Evolutionary conservation across 176 grass and related monocot genomes (phyloP).

Genomic region (Musa schizocarpa): DNA sequence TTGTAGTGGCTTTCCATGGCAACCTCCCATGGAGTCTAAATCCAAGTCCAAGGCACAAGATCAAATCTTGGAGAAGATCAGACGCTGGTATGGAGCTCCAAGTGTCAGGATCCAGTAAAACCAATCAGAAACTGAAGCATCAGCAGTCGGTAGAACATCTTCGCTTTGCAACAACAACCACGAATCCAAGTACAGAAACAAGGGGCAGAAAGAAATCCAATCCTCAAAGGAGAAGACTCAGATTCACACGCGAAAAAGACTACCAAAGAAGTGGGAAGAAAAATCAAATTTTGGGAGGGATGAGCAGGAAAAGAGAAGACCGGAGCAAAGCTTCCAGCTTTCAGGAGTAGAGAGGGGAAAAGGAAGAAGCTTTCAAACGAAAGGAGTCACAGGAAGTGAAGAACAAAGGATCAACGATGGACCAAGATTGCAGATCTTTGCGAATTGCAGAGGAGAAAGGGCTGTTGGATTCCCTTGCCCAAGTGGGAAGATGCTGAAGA

Average conservation of each 20-base stretch:
- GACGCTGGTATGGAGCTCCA: not conserved
- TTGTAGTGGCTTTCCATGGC: slow-evolving; percentile 62
- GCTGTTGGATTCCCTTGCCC: not conserved
- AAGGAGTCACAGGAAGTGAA: not conserved
- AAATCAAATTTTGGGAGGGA: slow-evolving; percentile 10
- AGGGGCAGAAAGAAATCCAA: too few species aligned
- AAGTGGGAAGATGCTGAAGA: not conserved
- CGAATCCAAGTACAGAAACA: too few species aligned
- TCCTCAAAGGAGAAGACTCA: not conserved
- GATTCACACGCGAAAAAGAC: not conserved
- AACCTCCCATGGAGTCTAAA: slow-evolving; percentile 61
- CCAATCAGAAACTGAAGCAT: too few species aligned
- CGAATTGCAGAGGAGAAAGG: not conserved
- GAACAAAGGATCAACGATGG: not conserved
- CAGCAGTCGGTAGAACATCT: too few species aligned
- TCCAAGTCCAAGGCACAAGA: not conserved
- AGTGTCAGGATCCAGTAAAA: not conserved
- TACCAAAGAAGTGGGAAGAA: slow-evolving; percentile 3
- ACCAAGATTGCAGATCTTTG: not conserved
- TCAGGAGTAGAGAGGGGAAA: not conserved
- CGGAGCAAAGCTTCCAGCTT: slow-evolving; percentile 8
- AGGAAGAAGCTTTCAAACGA: not conserved
- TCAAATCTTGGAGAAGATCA: not conserved
- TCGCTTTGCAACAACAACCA: too few species aligned
- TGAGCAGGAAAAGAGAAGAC: not conserved